Conservation (phyloP, 345 rosid genomes). For the Hibiscus mutabilis region DNA sequence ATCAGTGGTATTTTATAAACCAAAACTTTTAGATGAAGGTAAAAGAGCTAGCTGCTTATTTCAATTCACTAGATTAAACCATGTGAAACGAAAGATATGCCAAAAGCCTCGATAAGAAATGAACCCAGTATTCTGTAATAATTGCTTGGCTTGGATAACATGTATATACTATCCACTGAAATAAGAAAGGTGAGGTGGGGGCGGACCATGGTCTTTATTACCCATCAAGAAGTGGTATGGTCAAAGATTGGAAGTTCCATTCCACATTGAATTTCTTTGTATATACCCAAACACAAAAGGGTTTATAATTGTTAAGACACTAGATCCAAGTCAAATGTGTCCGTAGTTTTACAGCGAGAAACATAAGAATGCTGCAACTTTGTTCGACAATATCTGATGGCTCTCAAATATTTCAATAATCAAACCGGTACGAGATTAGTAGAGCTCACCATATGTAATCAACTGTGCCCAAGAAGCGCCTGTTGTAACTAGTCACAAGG, state of each 20-base stretch:
- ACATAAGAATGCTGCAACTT: background rate
- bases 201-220: background rate
- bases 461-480: conserved; percentile 88
- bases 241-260: background rate
- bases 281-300: background rate
- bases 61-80: background rate
- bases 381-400: background rate
- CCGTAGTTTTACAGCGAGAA: background rate
- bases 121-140: no score
- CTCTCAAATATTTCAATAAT: background rate
- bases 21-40: background rate
- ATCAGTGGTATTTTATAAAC: background rate
- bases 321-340: background rate
- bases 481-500: conserved; percentile 75
- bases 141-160: no score
- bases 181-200: background rate
- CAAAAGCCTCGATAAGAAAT: background rate
- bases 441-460: conserved; percentile 78
- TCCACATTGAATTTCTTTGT: background rate
- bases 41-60: background rate
- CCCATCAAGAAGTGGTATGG: background rate
- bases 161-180: background rate
- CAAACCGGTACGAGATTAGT: background rate
- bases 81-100: no score
- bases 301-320: background rate